phyloP scores from a whole-genome alignment of 2,329 filamentous ascomycete genomes.

The Aureobasidium pullulans region DNA sequence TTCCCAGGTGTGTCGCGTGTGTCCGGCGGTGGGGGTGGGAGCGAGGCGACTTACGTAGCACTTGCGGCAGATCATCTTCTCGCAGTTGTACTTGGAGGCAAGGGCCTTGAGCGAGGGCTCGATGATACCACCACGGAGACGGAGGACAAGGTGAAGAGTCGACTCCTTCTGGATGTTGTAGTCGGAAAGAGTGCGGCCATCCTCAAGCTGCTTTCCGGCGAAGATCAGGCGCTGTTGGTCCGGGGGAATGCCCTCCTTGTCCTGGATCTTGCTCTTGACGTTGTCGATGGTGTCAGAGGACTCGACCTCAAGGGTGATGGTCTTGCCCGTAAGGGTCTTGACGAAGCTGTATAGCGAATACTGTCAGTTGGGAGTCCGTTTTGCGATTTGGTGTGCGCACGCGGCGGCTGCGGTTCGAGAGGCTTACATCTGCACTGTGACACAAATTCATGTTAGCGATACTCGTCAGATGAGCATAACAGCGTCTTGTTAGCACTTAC shows the following conservation, averaged over 20 bases:
- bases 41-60: slow-evolving; percentile 72
- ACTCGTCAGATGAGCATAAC: not conserved
- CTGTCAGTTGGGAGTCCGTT: slow-evolving; percentile 25
- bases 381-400: slow-evolving; percentile 18
- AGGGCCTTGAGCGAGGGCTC: slow-evolving; percentile 98
- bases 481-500: slow-evolving; percentile 5
- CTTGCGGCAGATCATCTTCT: slow-evolving; percentile 99
- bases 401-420: slow-evolving; percentile 24
- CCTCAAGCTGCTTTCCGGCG: slow-evolving; percentile 97
- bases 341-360: slow-evolving; percentile 67
- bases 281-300: slow-evolving; percentile 99
- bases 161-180: slow-evolving; percentile 99
- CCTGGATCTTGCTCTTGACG: slow-evolving; percentile 99
- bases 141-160: slow-evolving; percentile 95
- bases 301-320: slow-evolving; percentile 99
- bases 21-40: not conserved
- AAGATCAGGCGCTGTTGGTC: slow-evolving; percentile 99
- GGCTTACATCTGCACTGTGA: slow-evolving; percentile 81
- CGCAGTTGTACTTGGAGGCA: slow-evolving; percentile 99
- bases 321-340: slow-evolving; percentile 99
- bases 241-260: slow-evolving; percentile 97
- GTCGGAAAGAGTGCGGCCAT: slow-evolving; percentile 91
- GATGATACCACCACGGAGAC: slow-evolving; percentile 98
- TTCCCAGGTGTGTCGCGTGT: not conserved
- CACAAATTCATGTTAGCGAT: slow-evolving; percentile 13